Evolutionary conservation across 306 rosid genomes (phyloP), one percentile per base, ranked within the genome.

Genomic region (Cyclanthera cordifolia): DNA sequence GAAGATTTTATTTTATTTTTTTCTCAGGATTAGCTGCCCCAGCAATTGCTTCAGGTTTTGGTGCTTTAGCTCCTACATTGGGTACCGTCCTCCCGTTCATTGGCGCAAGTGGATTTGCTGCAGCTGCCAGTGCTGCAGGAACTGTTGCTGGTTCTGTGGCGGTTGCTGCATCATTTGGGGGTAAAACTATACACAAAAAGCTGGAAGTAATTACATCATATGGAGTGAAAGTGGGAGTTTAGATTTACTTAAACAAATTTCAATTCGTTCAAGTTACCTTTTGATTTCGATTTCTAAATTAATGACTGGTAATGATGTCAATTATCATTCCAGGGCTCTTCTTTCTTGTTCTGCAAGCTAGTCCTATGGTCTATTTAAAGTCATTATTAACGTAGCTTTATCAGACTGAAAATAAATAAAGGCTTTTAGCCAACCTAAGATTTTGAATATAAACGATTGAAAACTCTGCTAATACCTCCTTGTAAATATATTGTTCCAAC

Each of bases 121-220:
- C 97, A 41, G 96, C 81, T 73, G 95, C 95, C 75, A 73, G 80
- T 81, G 97, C 95, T 77, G 97, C 96, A 30, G 96, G 97, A 82
- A 82, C 88, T 74, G 90, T 84, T 73, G 93, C 87, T 48, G 96
- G 97, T 81, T 89, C 97, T 69, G 90, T 87, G 80, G 97, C 96
- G 45, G 97, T 92, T 81, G 96, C 97, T 63, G 95, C 97, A 73
- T 92, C 97, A 20, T 92, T 92, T 76, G 97, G 97, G 76, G 95
- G 97, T 92, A 76, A 70, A 32, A 52, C 69, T 16, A 55, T 72
- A 73, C 67, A 63, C 78, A 66, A 39, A 54, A 24, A 11, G 60
- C 32, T 54, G 60, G n/a, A 54, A 54, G 17, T 23, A 54, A 54
- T 54, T 54, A 54, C 60, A 24, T 54, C 60, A 23, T 24, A 54